Conservation (phyloP, 306 rosid species). For the Benincasa hispida region DNA sequence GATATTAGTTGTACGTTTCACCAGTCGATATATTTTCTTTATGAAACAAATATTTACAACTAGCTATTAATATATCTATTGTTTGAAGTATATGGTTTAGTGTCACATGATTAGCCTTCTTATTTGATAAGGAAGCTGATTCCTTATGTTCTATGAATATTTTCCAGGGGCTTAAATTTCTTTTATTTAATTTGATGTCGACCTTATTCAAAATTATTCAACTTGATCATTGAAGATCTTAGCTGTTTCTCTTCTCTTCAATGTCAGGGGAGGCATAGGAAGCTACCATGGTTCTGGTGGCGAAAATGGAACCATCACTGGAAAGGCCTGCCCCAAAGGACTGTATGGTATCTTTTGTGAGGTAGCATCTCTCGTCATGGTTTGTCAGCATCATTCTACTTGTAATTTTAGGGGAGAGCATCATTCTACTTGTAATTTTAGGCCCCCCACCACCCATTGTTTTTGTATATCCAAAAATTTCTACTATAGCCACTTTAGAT, state of each 20-base stretch:
- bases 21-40: neutral
- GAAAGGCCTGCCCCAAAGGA: constrained; percentile 77
- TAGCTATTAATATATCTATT: neutral
- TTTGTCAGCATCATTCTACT: neutral
- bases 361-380: constrained; percentile 26
- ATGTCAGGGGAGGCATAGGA: constrained; percentile 78
- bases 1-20: neutral
- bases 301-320: constrained; percentile 71
- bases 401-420: neutral
- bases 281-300: constrained; percentile 77
- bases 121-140: neutral
- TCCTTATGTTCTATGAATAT: neutral
- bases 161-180: neutral
- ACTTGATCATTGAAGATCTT: no score
- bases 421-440: neutral
- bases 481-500: neutral
- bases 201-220: no score
- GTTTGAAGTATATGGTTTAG: neutral
- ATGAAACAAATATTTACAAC: neutral
- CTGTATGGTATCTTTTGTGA: constrained; percentile 83
- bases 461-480: neutral
- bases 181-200: neutral
- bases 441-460: neutral
- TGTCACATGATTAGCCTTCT: neutral
- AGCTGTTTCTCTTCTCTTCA: neutral